Percentiles rank a stretch among this genome's conserved stretches.
Conservation (phyloP, 2,329 filamentous ascomycete genomes). For the Pyrenochaeta sp. region DNA sequence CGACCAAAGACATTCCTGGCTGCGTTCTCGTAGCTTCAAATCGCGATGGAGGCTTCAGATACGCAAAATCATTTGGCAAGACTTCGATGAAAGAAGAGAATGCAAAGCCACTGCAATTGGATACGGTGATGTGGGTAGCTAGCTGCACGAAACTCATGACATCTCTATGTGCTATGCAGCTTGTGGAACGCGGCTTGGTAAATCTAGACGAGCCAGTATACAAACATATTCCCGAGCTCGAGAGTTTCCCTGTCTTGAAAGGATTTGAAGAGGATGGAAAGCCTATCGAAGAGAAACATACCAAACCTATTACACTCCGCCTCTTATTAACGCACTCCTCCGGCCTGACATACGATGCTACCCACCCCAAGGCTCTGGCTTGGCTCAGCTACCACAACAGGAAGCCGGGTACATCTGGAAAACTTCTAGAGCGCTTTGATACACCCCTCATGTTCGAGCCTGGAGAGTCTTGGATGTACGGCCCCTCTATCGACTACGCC, state of each 20-base stretch:
- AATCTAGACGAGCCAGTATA: constrained; percentile 45
- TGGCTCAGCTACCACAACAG: constrained; percentile 47
- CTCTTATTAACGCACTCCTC: constrained; percentile 61
- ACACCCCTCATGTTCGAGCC: constrained; percentile 50
- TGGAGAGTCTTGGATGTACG: constrained; percentile 61
- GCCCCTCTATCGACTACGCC: constrained; percentile 58
- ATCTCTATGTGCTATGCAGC: constrained; percentile 42
- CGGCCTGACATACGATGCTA: constrained; percentile 57
- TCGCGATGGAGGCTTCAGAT: constrained; percentile 44
- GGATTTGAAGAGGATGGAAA: constrained; percentile 33
- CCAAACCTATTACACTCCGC: constrained; percentile 37
- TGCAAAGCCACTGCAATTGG: constrained; percentile 29
- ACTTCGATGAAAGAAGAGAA: constrained; percentile 31
- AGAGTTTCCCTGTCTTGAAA: constrained; percentile 32
- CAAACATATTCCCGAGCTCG: constrained; percentile 43
- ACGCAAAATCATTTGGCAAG: constrained; percentile 47
- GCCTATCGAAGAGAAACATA: constrained; percentile 33
- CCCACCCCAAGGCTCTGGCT: constrained; percentile 50
- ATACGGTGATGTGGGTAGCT: constrained; percentile 49
- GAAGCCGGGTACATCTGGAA: constrained; percentile 49
- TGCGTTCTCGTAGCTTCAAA: constrained; percentile 34
- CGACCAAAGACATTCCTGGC: constrained; percentile 33
- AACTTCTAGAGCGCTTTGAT: constrained; percentile 55
- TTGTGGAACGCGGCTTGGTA: constrained; percentile 45
- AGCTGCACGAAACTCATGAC: constrained; percentile 53